These are phyloP conservation scores for Panaeolus cyanescens DNA, from an alignment of 768 basidiomycete species.

Conservation along the genomic window DNA sequence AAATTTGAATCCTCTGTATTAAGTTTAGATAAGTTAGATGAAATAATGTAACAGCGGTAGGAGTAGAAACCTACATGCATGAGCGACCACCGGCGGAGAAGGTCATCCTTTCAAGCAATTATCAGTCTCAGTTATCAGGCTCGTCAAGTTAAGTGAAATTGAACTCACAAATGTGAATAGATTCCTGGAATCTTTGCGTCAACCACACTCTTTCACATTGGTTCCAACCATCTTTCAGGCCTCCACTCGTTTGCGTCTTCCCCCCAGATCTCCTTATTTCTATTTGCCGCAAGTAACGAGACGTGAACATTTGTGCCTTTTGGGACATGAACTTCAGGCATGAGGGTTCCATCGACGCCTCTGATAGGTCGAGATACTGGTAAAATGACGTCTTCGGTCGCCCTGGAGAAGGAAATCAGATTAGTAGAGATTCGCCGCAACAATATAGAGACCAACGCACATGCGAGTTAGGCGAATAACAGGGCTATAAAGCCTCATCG, in stretches of 20 bases:
- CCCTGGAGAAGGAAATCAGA: not conserved
- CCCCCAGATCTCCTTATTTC: slow-evolving; percentile 11
- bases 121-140: not conserved
- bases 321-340: slow-evolving; percentile 1
- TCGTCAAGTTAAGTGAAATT: not conserved
- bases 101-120: slow-evolving; percentile 18
- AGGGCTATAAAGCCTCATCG: slow-evolving; percentile 10
- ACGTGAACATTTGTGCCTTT: slow-evolving; percentile 5
- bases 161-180: slow-evolving; percentile 20
- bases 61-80: slow-evolving; percentile 29
- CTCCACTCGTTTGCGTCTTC: slow-evolving; percentile 22
- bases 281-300: slow-evolving; percentile 4
- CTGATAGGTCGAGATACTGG: slow-evolving; percentile 6
- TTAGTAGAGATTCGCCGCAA: not conserved
- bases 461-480: slow-evolving; percentile 14
- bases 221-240: slow-evolving; percentile 25
- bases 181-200: slow-evolving; percentile 18
- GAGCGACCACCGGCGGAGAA: slow-evolving; percentile 23
- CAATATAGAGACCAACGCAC: not conserved
- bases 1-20: slow-evolving; percentile 24
- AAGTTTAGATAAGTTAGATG: not conserved
- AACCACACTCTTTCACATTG: slow-evolving; percentile 16
- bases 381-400: slow-evolving; percentile 3
- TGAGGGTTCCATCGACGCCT: slow-evolving; percentile 6
- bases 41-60: not conserved